Percentiles rank a stretch among this genome's conserved stretches.
Evolutionary conservation across 345 rosid genomes (phyloP).

Genomic region (Jatropha curcas): DNA sequence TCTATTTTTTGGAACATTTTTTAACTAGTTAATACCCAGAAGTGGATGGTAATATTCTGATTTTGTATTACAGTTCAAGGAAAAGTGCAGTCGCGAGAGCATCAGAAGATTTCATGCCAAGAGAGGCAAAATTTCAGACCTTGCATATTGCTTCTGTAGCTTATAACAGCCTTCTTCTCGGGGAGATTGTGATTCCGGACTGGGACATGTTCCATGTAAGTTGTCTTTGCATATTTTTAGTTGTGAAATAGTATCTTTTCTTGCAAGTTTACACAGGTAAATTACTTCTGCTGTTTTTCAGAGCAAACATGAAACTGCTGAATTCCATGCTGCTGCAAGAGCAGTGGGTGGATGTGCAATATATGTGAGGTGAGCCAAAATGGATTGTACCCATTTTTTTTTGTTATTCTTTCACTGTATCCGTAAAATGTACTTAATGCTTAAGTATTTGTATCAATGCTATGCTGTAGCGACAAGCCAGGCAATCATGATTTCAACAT

Average conservation of each 20-base stretch:
- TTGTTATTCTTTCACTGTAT: no score
- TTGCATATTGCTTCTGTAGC: conserved; percentile 58
- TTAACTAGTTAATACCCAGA: neutral
- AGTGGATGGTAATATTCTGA: conserved; percentile 14
- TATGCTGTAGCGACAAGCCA: conserved; percentile 25
- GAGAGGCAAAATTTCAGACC: conserved; percentile 54
- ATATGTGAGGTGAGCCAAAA: conserved; percentile 51
- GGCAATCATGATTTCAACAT: conserved; percentile 42
- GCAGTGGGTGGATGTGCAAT: conserved; percentile 64
- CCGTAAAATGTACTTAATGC: neutral
- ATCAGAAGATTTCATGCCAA: conserved; percentile 67
- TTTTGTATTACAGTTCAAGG: conserved; percentile 39
- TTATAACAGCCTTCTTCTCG: conserved; percentile 58
- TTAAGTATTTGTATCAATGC: neutral
- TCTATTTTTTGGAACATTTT: conserved; percentile 4
- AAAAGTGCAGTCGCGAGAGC: conserved; percentile 55
- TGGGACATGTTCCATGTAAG: conserved; percentile 72
- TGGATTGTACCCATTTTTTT: no score
- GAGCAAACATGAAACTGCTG: conserved; percentile 58
- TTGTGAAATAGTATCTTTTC: neutral
- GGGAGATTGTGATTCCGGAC: conserved; percentile 60
- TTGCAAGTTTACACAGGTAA: no score
- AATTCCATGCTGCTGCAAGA: conserved; percentile 60
- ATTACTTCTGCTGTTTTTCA: no score
- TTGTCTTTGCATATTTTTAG: neutral